Percentiles rank a stretch among this genome's conserved stretches.
These are phyloP conservation scores for Clarireedia hainanense DNA, from an alignment of 2,329 filamentous ascomycete genomes.

Conservation along the genomic window DNA sequence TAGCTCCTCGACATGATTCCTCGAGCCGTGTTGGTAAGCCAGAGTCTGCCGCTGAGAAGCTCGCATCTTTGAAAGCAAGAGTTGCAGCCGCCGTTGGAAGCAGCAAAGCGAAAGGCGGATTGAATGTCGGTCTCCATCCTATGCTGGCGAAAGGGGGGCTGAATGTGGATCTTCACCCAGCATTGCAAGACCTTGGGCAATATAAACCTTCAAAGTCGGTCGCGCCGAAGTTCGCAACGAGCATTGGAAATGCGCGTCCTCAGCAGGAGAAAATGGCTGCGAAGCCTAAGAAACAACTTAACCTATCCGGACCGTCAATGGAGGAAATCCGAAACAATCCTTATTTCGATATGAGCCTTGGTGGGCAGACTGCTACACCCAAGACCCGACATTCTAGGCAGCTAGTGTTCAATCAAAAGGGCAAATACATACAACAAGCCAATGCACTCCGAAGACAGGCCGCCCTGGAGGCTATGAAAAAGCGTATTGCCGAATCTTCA, in stretches of 20 bases:
- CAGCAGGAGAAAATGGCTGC: constrained; percentile 34
- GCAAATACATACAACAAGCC: constrained; percentile 94
- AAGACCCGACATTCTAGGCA: constrained; percentile 66
- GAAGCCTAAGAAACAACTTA: constrained; percentile 42
- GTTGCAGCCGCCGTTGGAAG: constrained; percentile 65
- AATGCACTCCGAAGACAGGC: constrained; percentile 82
- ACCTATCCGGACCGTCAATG: constrained; percentile 47
- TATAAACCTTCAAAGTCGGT: constrained; percentile 36
- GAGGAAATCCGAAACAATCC: constrained; percentile 64
- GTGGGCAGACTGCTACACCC: constrained; percentile 46
- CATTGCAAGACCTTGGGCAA: constrained; percentile 51
- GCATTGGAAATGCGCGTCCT: constrained; percentile 32
- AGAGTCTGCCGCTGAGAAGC: constrained; percentile 52
- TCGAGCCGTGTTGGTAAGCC: constrained; percentile 47
- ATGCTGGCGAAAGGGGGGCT: constrained; percentile 33
- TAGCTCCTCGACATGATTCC: constrained; percentile 49
- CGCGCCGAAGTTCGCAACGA: constrained; percentile 32
- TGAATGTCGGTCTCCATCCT: constrained; percentile 34
- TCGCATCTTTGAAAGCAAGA: constrained; percentile 72
- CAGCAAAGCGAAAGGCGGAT: constrained; percentile 37
- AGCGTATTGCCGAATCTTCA: constrained; percentile 77
- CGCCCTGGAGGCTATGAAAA: constrained; percentile 89
- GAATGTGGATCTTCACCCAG: constrained; percentile 47
- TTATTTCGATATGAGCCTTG: constrained; percentile 68
- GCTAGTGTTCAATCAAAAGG: constrained; percentile 87